A percentile compares a stretch with the other conserved stretches of the same genome.
These are phyloP conservation scores for Gynandropsis gynandra DNA, from an alignment of 345 rosid genomes.

Conservation along the genomic window DNA sequence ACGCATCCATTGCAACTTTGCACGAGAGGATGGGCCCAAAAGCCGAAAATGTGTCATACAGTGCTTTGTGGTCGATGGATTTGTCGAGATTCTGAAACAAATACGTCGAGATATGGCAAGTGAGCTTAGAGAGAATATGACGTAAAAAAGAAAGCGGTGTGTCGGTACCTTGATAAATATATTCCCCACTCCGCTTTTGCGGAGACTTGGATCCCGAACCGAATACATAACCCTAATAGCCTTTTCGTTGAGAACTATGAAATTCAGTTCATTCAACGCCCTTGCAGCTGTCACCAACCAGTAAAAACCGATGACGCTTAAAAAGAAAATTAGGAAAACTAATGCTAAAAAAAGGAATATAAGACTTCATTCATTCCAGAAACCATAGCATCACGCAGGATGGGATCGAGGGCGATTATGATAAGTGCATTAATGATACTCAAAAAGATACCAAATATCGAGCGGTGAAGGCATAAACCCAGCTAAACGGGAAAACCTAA, in stretches of 20 bases:
- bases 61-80: constrained; percentile 84
- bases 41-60: constrained; percentile 77
- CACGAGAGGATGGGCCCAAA: constrained; percentile 86
- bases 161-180: constrained; percentile 72
- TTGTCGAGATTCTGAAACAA: constrained; percentile 67
- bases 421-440: no score
- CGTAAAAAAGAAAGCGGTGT: background rate
- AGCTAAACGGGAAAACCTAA: no score
- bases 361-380: no score
- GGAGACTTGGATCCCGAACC: constrained; percentile 82
- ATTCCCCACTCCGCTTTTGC: constrained; percentile 87
- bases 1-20: constrained; percentile 68
- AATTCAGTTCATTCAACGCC: constrained; percentile 76
- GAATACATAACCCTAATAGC: constrained; percentile 84
- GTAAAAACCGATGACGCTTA: no score
- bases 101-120: no score
- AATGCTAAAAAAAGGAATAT: no score
- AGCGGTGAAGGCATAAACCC: no score
- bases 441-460: no score
- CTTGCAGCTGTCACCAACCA: constrained; percentile 53
- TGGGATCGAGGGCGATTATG: no score
- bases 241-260: constrained; percentile 58
- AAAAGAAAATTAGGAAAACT: no score
- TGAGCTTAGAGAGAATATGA: background rate
- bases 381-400: no score